A percentile compares a stretch with the other conserved stretches of the same genome.
Evolutionary conservation across 306 rosid genomes (phyloP).

Genomic region (Cotoneaster glaucophyllus): DNA sequence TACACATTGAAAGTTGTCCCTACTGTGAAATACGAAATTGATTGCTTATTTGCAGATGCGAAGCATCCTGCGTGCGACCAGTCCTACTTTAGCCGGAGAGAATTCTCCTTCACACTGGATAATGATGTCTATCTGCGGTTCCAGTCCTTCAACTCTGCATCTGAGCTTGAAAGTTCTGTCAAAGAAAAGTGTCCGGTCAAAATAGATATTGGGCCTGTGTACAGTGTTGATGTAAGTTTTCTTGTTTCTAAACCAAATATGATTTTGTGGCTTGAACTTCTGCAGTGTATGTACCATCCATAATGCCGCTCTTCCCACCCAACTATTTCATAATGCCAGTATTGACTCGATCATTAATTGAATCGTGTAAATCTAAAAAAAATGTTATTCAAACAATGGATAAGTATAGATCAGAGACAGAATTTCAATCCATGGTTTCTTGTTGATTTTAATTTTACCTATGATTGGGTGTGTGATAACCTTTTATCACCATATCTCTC

Average conservation of each 20-base stretch:
- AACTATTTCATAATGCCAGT: not conserved
- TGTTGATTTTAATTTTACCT: not conserved
- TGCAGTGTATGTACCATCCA: not conserved
- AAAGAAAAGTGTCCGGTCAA: constrained; percentile 69
- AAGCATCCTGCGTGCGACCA: constrained; percentile 86
- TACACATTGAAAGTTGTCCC: not conserved
- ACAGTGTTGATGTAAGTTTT: constrained; percentile 70
- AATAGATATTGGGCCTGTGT: constrained; percentile 86
- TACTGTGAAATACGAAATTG: not conserved
- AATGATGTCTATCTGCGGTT: constrained; percentile 66
- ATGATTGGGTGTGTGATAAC: not conserved
- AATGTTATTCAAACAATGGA: not conserved
- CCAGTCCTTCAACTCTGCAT: constrained; percentile 54
- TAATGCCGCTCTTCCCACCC: not conserved
- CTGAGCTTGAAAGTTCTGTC: constrained; percentile 63
- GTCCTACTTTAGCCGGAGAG: constrained; percentile 71
- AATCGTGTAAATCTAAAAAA: not conserved
- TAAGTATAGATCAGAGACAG: not conserved
- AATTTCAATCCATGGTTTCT: not conserved
- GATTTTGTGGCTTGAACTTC: not conserved
- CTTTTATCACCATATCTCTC: not conserved
- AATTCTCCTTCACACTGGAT: constrained; percentile 72
- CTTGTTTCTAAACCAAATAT: not conserved
- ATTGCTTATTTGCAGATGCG: constrained; percentile 53
- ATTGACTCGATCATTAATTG: not conserved